Conservation (phyloP, 2,329 filamentous ascomycete species). For the Exophiala alcalophila region DNA sequence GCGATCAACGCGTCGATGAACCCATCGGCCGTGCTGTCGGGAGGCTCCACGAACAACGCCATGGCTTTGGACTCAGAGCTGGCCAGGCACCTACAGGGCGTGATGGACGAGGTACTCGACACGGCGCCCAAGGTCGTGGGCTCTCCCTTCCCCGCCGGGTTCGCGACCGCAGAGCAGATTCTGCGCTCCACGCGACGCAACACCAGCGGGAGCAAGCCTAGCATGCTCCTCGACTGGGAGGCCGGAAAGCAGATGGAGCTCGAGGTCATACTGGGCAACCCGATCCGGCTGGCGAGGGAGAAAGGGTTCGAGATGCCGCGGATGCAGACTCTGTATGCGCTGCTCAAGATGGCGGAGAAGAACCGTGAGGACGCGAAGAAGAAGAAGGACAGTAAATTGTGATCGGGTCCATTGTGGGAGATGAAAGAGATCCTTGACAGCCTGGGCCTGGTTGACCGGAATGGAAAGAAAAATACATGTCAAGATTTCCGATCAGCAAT, state of each 20-base stretch:
- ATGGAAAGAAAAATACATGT: too few species aligned
- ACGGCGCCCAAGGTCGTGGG: constrained; percentile 64
- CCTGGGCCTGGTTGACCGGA: too few species aligned
- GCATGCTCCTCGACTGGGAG: constrained; percentile 71
- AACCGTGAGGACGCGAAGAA: constrained; percentile 42
- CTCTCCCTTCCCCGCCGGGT: constrained; percentile 55
- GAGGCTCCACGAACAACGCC: constrained; percentile 62
- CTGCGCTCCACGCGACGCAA: constrained; percentile 63
- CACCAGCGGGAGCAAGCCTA: constrained; percentile 45
- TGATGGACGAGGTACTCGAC: constrained; percentile 68
- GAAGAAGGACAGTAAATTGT: constrained; percentile 17
- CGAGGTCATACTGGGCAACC: constrained; percentile 70
- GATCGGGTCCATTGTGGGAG: too few species aligned
- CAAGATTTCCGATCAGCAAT: too few species aligned
- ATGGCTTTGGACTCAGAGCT: constrained; percentile 65
- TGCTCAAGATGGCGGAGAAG: constrained; percentile 61
- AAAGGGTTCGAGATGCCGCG: constrained; percentile 64
- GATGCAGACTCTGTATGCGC: constrained; percentile 64
- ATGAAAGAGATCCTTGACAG: too few species aligned
- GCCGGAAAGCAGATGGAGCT: constrained; percentile 64
- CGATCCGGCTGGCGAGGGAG: constrained; percentile 61
- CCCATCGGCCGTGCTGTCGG: constrained; percentile 65
- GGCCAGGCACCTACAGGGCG: constrained; percentile 57
- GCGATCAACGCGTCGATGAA: constrained; percentile 76
- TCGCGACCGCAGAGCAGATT: constrained; percentile 63